Conservation (phyloP, 2,329 filamentous ascomycete genomes). For the Penicillium sp. region DNA sequence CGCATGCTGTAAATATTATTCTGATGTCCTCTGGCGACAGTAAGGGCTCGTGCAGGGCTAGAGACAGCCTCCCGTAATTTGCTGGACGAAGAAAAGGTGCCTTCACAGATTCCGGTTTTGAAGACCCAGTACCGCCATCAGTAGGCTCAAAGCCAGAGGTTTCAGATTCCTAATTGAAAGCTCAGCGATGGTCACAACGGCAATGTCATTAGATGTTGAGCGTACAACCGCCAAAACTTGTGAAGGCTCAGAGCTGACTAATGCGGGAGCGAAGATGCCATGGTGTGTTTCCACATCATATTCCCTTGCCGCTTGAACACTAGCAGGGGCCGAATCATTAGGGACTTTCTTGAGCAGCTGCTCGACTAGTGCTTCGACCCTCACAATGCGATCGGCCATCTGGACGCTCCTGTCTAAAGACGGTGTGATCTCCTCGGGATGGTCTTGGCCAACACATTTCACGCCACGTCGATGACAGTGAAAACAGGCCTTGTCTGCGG, state of each 20-base stretch:
- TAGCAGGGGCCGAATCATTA: background rate
- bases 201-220: background rate
- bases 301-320: background rate
- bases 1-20: conserved; percentile 33
- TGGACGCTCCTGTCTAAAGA: conserved; percentile 5
- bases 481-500: conserved; percentile 10
- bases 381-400: conserved; percentile 1
- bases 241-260: background rate
- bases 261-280: background rate
- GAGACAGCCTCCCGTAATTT: conserved; percentile 26
- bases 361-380: conserved; percentile 25
- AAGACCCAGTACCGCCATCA: background rate
- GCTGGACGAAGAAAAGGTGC: conserved; percentile 1
- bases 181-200: too few relatives aligned
- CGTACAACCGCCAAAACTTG: background rate
- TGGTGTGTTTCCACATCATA: background rate
- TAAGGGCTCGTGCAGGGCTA: conserved; percentile 39
- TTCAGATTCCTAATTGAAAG: background rate
- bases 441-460: conserved; percentile 52
- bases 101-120: background rate
- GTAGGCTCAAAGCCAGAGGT: background rate
- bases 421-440: conserved; percentile 34
- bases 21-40: conserved; percentile 41
- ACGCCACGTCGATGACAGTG: conserved; percentile 17
- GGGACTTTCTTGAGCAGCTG: conserved; percentile 43